phyloP scores from a whole-genome alignment of 768 basidiomycete genomes.

The Hygrophoropsis aurantiaca region DNA sequence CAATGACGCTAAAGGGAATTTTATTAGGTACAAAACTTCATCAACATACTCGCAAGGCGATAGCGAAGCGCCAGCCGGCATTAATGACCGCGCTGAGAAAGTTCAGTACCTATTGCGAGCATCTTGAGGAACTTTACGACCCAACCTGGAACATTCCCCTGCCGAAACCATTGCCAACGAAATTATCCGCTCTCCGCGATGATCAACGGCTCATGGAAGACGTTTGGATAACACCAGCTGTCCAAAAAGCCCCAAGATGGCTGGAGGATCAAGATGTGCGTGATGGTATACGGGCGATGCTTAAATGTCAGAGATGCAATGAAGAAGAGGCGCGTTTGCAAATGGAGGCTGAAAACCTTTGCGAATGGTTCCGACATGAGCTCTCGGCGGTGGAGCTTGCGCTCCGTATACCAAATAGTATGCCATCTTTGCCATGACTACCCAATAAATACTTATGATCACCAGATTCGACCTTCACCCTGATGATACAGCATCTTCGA shows the following conservation, averaged over 20 bases:
- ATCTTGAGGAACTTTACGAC: conserved; percentile 15
- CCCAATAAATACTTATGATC: not conserved
- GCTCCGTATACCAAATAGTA: conserved; percentile 9
- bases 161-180: conserved; percentile 29
- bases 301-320: conserved; percentile 24
- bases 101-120: conserved; percentile 28
- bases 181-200: conserved; percentile 17
- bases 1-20: conserved; percentile 21
- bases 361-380: conserved; percentile 33
- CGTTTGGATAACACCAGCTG: conserved; percentile 30
- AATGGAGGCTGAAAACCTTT: conserved; percentile 33
- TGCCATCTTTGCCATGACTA: conserved; percentile 1
- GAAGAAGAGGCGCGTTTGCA: conserved; percentile 29
- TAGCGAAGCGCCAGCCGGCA: conserved; percentile 24
- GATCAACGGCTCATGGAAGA: conserved; percentile 33
- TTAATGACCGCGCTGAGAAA: conserved; percentile 22
- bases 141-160: conserved; percentile 28
- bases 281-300: conserved; percentile 29
- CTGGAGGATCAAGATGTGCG: conserved; percentile 29
- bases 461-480: conserved; percentile 1
- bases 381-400: conserved; percentile 21
- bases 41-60: no score
- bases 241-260: conserved; percentile 25
- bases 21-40: no score
- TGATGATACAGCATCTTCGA: not conserved